phyloP scores from a whole-genome alignment of 176 grass and related monocot species.

The Triticum timopheevii region DNA sequence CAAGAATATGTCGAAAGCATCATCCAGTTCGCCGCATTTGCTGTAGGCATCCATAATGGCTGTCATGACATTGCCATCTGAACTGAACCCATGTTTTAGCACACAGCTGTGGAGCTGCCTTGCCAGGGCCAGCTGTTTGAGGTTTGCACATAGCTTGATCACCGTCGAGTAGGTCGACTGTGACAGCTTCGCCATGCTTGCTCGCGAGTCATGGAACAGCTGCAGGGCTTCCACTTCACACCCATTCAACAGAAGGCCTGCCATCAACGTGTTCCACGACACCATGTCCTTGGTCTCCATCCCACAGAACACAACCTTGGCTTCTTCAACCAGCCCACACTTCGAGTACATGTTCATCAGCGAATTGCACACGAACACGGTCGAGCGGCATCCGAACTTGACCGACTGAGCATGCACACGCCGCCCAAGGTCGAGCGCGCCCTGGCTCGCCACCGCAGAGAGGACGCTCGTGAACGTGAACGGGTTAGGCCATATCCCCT shows the following conservation, averaged over 20 bases:
- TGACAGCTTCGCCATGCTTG: constrained; percentile 32
- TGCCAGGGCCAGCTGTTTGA: constrained; percentile 46
- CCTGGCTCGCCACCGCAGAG: constrained; percentile 34
- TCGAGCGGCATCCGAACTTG: constrained; percentile 44
- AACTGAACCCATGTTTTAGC: constrained; percentile 51
- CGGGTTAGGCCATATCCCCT: constrained; percentile 34
- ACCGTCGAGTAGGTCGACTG: constrained; percentile 55
- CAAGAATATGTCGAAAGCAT: constrained; percentile 54
- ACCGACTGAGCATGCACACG: constrained; percentile 42
- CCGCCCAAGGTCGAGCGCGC: constrained; percentile 20
- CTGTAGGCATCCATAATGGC: constrained; percentile 53
- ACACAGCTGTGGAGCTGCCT: constrained; percentile 65
- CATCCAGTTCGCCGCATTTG: constrained; percentile 48
- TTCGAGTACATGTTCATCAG: constrained; percentile 75
- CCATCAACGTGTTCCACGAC: constrained; percentile 64
- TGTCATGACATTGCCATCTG: constrained; percentile 55
- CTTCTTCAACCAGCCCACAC: constrained; percentile 46
- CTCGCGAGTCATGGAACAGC: constrained; percentile 50
- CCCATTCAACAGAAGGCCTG: constrained; percentile 54
- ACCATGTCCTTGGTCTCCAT: constrained; percentile 56
- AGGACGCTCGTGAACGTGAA: constrained; percentile 45
- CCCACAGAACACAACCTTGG: constrained; percentile 47
- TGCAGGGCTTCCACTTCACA: constrained; percentile 48
- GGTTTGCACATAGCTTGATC: constrained; percentile 69
- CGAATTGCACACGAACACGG: constrained; percentile 45